phyloP scores from a whole-genome alignment of 1,139 yeast species.

The Yamadazyma diospyri region DNA sequence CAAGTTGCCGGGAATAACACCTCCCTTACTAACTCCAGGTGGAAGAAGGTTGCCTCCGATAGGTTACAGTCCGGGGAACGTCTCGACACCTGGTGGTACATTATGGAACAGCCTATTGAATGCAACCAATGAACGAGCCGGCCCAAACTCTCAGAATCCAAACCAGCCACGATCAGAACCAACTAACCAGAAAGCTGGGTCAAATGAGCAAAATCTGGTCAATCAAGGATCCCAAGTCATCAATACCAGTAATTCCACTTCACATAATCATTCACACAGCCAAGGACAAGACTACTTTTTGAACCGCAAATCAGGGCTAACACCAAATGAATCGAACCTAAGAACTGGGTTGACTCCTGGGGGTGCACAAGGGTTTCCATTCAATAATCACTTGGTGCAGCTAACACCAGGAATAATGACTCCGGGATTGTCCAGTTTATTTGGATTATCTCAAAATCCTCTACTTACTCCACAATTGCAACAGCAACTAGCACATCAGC shows the following conservation, averaged over 20 bases:
- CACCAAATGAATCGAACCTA: constrained; percentile 66
- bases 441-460: constrained; percentile 26
- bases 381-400: constrained; percentile 28
- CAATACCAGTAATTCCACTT: no score
- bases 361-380: constrained; percentile 28
- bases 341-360: constrained; percentile 64
- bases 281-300: constrained; percentile 23
- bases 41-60: constrained; percentile 59
- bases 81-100: constrained; percentile 47
- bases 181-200: no score
- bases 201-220: no score
- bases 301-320: constrained; percentile 54
- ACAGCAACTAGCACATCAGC: constrained; percentile 15
- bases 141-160: constrained; percentile 3
- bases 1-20: constrained; percentile 46
- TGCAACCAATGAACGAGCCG: constrained; percentile 22
- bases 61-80: constrained; percentile 36
- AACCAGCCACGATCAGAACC: constrained; percentile 1
- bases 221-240: no score
- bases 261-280: constrained; percentile 4
- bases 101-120: constrained; percentile 46
- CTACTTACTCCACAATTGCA: constrained; percentile 28
- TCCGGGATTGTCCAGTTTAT: constrained; percentile 42
- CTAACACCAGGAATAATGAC: constrained; percentile 46
- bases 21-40: constrained; percentile 59